Conservation (phyloP, 495 filamentous ascomycete species). For the Saxophila tyrrhenica region DNA sequence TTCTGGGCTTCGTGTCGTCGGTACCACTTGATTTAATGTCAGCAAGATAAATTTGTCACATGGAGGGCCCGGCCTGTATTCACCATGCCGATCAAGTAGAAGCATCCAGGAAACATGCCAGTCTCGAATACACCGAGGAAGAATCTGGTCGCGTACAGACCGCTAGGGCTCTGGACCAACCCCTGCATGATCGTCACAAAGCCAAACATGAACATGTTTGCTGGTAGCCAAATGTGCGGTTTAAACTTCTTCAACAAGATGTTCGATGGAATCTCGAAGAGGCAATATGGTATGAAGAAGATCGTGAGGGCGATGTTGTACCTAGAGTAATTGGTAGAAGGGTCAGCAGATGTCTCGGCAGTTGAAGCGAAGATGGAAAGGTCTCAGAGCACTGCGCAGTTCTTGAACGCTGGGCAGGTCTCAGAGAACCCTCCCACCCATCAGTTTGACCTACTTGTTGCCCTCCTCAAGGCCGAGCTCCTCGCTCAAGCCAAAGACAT, state of each 20-base stretch:
- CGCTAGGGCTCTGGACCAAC: constrained; percentile 62
- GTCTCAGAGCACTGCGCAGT: too few species aligned
- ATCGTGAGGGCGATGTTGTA: constrained; percentile 75
- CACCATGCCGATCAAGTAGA: neutral
- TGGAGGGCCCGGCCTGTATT: neutral
- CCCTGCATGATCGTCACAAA: constrained; percentile 68
- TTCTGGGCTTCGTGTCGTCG: constrained; percentile 75
- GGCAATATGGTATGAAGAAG: constrained; percentile 87
- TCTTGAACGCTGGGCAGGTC: too few species aligned
- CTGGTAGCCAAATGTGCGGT: constrained; percentile 66
- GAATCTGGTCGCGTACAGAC: constrained; percentile 70
- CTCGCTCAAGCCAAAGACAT: constrained; percentile 46
- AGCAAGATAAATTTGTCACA: neutral
- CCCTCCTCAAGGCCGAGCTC: constrained; percentile 49
- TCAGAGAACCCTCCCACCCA: too few species aligned
- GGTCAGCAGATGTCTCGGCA: constrained; percentile 40
- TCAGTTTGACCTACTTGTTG: constrained; percentile 24
- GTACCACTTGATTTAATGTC: constrained; percentile 59
- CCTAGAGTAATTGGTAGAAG: constrained; percentile 19
- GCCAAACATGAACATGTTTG: constrained; percentile 78
- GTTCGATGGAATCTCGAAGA: constrained; percentile 85
- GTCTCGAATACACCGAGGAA: constrained; percentile 81
- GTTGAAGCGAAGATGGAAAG: constrained; percentile 44
- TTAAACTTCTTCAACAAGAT: constrained; percentile 70
- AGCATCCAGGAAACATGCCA: constrained; percentile 72